Evolutionary conservation across 192 early-diverging fungal genomes (phyloP).

Genomic region (Chytriomyces confervae): DNA sequence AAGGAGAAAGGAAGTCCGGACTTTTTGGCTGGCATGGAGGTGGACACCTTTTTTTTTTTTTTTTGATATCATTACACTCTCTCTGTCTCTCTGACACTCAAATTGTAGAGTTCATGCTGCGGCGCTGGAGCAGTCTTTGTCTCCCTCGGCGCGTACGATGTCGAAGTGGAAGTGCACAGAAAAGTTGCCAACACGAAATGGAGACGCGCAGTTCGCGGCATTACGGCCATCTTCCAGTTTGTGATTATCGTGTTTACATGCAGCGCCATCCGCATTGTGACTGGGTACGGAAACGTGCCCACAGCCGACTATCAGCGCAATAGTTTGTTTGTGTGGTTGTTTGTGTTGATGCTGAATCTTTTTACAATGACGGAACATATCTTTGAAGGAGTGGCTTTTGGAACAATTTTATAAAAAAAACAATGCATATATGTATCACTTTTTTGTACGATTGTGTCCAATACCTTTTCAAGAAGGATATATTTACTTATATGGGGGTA

Average conservation of each 20-base stretch:
- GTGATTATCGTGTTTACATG: conserved; percentile 47
- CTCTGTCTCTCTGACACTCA: background rate
- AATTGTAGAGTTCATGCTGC: conserved; percentile 49
- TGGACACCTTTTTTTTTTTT: background rate
- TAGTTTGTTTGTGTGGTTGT: conserved; percentile 49
- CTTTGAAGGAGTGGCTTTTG: conserved; percentile 44
- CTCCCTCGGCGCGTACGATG: conserved; percentile 48
- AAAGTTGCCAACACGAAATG: conserved; percentile 35
- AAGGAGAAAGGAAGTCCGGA: conserved; percentile 38
- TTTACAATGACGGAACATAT: conserved; percentile 53
- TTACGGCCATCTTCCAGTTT: conserved; percentile 52
- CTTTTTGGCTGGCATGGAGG: conserved; percentile 57
- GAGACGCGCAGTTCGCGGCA: conserved; percentile 36
- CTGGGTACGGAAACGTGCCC: conserved; percentile 8
- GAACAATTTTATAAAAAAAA: conserved; percentile 7
- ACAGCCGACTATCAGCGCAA: conserved; percentile 35
- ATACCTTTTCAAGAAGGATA: no score
- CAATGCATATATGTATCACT: no score
- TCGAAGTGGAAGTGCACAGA: conserved; percentile 38
- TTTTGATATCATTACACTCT: background rate
- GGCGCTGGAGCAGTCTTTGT: conserved; percentile 53
- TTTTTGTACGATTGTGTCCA: no score
- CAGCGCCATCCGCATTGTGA: conserved; percentile 48
- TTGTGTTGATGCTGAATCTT: conserved; percentile 49
- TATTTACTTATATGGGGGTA: no score